These are phyloP conservation scores for Aspergillus udagawae DNA, from an alignment of 2,329 filamentous ascomycete genomes.

Conservation along the genomic window DNA sequence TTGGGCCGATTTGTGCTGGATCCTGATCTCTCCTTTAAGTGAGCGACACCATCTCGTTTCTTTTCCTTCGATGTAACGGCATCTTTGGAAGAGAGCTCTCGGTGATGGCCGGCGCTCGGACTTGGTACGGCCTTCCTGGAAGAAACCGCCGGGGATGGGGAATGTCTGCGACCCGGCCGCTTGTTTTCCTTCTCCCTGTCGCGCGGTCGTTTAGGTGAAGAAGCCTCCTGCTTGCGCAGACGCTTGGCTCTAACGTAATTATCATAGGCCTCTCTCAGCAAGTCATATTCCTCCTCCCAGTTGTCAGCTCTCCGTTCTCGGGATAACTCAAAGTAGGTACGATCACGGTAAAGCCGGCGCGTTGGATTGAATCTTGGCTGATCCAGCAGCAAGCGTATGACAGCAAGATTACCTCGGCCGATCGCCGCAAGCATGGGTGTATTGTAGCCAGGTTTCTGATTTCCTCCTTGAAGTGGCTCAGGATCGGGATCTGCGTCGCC, in stretches of 20 bases:
- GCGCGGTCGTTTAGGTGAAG: constrained; percentile 38
- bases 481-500: constrained; percentile 67
- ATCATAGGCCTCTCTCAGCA: constrained; percentile 64
- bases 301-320: constrained; percentile 76
- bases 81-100: constrained; percentile 23
- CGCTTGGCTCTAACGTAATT: constrained; percentile 32
- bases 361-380: constrained; percentile 81
- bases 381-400: constrained; percentile 73
- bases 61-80: constrained; percentile 21
- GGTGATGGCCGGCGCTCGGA: constrained; percentile 24
- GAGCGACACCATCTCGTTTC: constrained; percentile 19
- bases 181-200: constrained; percentile 39
- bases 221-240: constrained; percentile 28
- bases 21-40: constrained; percentile 23
- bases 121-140: constrained; percentile 30
- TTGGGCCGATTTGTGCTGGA: constrained; percentile 18
- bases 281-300: constrained; percentile 82
- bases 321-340: constrained; percentile 84
- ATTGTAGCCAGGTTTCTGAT: constrained; percentile 64
- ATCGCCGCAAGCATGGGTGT: constrained; percentile 95
- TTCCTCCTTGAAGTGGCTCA: constrained; percentile 51
- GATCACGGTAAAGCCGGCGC: constrained; percentile 64
- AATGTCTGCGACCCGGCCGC: constrained; percentile 30
- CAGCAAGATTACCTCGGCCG: constrained; percentile 78
- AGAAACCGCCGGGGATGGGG: constrained; percentile 37